Evolutionary conservation across 805 yeast genomes (phyloP), one percentile per base, ranked within the genome.

Genomic region (Candida dendrica): DNA sequence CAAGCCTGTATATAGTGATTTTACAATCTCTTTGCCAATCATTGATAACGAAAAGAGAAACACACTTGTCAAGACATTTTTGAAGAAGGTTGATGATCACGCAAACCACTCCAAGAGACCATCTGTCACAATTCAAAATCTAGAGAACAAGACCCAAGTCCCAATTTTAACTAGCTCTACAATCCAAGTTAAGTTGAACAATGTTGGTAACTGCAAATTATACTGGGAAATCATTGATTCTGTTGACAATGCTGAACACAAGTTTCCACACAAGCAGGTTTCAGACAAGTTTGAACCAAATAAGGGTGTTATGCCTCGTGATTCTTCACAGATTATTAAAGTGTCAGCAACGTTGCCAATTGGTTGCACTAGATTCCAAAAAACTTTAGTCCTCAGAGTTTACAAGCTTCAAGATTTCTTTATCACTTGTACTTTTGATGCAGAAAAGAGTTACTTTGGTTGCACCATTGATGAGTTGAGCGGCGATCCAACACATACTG

Each of bases 1-100:
- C 52, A 64, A 68, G 40, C 84, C 85, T 0, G 82, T 79, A 2
- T 53, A 56, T 13, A 58, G 72, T 3, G 66, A 61, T 15, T 68
- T 60, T 36, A 48, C 47, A 7, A 35, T 69, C 3, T 47, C 54
- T 0, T 50, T 64, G 1, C 57, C 61, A 11, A 42, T 69, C 3
- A 58, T 74, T 9, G 67, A 78, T 52, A 53, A 53, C 14, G 60
- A 50, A 6, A 56, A 53, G 36, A 59, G 75, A 13, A 58, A 60
- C 9, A 46, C 45, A 9, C 48, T 71, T 10, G 65, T 68, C 26
- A 58, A 62, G 11, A 48, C 59, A 3, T 66, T 74, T 38, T 56
- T 69, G 31, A 63, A 63, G 47, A 59, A 61, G 30, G 50, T 71
- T 31, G 75, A 79, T 32, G 61, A 60, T 17, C 59, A 69, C 7